Evolutionary conservation across 495 filamentous ascomycete genomes (phyloP), one percentile per base, ranked within the genome.

Genomic region (Elasticomyces elasticus): DNA sequence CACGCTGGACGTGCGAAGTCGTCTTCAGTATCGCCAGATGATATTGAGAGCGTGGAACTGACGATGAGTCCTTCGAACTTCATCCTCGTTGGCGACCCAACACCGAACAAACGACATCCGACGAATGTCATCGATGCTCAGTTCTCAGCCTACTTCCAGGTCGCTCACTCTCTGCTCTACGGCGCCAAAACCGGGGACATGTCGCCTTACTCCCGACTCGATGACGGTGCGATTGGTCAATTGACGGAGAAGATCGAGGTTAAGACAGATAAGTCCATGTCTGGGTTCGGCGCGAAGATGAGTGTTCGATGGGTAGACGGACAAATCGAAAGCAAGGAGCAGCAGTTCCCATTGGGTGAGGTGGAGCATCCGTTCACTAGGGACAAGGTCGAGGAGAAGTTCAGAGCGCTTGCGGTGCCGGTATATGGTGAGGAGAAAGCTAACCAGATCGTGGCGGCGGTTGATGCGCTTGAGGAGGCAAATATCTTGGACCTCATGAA

Each of bases 101-200:
- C 45, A 19, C 62, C 62, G 13, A 65, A 65, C 52, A 65, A 65
- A 41, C 41, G 52, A 20, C 62, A 63, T 40, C 62, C 62, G 7
- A 51, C 52, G 5, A 65, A 65, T 40, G 35, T 48, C 27, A 59
- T 65, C 28, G 62, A 65, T 35, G 62, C 52, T 9, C 62, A 65
- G 48, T 65, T 65, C 48, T 54, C 48, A 6, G 56, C 60, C 1
- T 65, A 60, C 41, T 65, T 62, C 51, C 62, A 65, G 38, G 49
- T 51, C 22, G 60, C 60, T 0, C 41, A 58, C 26, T 47, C 62
- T 5, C 51, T 59, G 19, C 23, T 60, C 24, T 63, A 62, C 35
- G 62, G 62, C 12, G 55, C 62, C 0, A 49, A 52, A 42, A 62
- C 56, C 5, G 62, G 62, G 2, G 40, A 46, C 37, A 45, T 58